A percentile compares a stretch with the other conserved stretches of the same genome.
These are phyloP conservation scores for Penicillium sp. DNA, from an alignment of 2,329 filamentous ascomycete genomes.

Conservation along the genomic window DNA sequence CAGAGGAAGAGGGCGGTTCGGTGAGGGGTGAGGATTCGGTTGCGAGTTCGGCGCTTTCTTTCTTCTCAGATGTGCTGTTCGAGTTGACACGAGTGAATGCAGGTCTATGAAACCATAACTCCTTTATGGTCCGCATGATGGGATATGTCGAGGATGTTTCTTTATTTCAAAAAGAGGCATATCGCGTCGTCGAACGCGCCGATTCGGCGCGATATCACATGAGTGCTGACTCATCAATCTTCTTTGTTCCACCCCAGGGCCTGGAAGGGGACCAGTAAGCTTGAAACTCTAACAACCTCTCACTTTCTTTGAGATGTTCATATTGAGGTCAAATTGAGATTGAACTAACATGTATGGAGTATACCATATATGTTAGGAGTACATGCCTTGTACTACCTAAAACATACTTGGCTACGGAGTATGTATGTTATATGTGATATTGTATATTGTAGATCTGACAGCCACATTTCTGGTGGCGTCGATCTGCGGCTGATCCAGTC, in stretches of 20 bases:
- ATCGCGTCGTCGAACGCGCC: conserved; percentile 3
- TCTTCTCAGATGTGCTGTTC: neutral
- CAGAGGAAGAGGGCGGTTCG: conserved; percentile 28
- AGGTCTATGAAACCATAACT: conserved; percentile 48
- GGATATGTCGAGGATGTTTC: conserved; percentile 5
- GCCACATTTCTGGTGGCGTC: conserved; percentile 2
- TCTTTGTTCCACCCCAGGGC: neutral
- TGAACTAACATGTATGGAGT: too few species aligned
- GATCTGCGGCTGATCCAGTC: conserved; percentile 3
- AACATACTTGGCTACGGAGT: neutral
- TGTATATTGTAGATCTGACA: conserved; percentile 1
- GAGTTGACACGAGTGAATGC: conserved; percentile 13
- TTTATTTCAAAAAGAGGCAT: neutral
- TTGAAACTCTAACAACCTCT: neutral
- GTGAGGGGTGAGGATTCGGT: conserved; percentile 18
- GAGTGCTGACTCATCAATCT: conserved; percentile 3
- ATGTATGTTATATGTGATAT: neutral
- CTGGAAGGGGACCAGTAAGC: neutral
- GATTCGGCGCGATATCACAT: conserved; percentile 15
- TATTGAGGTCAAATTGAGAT: neutral
- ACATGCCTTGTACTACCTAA: neutral
- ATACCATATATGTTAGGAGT: neutral
- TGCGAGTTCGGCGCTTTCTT: neutral
- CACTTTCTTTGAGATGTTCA: neutral
- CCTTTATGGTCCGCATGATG: conserved; percentile 38